These are phyloP conservation scores for Dendrothele bispora DNA, from an alignment of 768 basidiomycete species.

Conservation along the genomic window DNA sequence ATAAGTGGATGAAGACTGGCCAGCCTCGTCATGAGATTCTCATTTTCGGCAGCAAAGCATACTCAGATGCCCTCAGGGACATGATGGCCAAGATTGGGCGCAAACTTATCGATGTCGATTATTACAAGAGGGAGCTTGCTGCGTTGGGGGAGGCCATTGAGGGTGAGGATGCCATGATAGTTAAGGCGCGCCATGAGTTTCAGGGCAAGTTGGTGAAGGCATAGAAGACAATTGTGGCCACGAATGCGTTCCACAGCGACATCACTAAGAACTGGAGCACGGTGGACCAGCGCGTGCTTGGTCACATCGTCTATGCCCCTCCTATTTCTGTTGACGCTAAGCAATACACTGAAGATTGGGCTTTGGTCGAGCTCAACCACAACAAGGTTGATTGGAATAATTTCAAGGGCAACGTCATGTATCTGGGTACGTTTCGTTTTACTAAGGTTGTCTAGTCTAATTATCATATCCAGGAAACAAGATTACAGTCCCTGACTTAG, in stretches of 20 bases:
- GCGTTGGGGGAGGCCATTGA: conserved; percentile 18
- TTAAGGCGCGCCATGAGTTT: conserved; percentile 20
- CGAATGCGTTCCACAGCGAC: conserved; percentile 25
- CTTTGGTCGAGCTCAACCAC: conserved; percentile 26
- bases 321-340: conserved; percentile 23
- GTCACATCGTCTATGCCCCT: conserved; percentile 29
- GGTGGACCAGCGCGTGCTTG: conserved; percentile 27
- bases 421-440: conserved; percentile 22
- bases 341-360: conserved; percentile 33
- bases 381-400: conserved; percentile 30
- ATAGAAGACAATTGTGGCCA: conserved; percentile 18
- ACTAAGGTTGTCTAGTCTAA: conserved; percentile 3
- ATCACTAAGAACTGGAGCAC: conserved; percentile 22
- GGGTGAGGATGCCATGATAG: conserved; percentile 14
- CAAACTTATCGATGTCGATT: conserved; percentile 13
- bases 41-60: conserved; percentile 26
- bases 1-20: conserved; percentile 15
- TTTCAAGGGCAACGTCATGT: conserved; percentile 33
- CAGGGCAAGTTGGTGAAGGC: conserved; percentile 17
- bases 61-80: conserved; percentile 20
- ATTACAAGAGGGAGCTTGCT: conserved; percentile 16
- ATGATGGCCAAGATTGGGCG: conserved; percentile 26
- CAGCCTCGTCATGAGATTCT: conserved; percentile 30
- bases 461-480: conserved; percentile 19
- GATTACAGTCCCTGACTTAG: conserved; percentile 17